Conservation (phyloP, 2,329 filamentous ascomycete genomes). For the Monilinia vaccinii-corymbosi region DNA sequence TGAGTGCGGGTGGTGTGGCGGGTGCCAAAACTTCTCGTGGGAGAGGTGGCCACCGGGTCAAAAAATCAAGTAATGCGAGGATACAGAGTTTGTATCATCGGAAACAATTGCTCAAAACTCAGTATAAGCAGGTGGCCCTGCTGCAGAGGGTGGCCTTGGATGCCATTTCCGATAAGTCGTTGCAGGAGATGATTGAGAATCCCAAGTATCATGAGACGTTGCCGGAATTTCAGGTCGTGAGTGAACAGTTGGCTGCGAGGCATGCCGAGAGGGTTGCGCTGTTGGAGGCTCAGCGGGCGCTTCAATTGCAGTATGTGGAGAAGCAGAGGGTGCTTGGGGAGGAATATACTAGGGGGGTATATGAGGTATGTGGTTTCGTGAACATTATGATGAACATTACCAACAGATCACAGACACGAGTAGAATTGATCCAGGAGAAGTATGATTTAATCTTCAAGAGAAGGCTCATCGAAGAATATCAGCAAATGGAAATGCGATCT, state of each 20-base stretch:
- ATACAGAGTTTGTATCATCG: conserved; percentile 26
- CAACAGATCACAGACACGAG: conserved; percentile 7
- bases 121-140: conserved; percentile 23
- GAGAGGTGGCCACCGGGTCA: conserved; percentile 22
- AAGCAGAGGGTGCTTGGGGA: conserved; percentile 10
- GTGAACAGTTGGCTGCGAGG: conserved; percentile 15
- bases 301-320: conserved; percentile 13
- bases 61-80: conserved; percentile 22
- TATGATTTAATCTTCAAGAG: conserved; percentile 17
- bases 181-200: conserved; percentile 19
- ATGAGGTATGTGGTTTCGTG: conserved; percentile 18
- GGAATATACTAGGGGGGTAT: conserved; percentile 15
- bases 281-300: conserved; percentile 9
- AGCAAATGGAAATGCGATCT: conserved; percentile 11
- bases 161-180: conserved; percentile 23
- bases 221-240: conserved; percentile 23
- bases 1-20: neutral
- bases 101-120: conserved; percentile 21
- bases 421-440: conserved; percentile 17
- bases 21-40: conserved; percentile 16
- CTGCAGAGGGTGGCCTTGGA: conserved; percentile 22
- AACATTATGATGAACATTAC: neutral
- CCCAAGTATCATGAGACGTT: conserved; percentile 23
- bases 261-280: conserved; percentile 13
- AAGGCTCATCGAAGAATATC: conserved; percentile 17